Evolutionary conservation across 441 rosid genomes (phyloP).

Genomic region (Gossypium gossypioides): DNA sequence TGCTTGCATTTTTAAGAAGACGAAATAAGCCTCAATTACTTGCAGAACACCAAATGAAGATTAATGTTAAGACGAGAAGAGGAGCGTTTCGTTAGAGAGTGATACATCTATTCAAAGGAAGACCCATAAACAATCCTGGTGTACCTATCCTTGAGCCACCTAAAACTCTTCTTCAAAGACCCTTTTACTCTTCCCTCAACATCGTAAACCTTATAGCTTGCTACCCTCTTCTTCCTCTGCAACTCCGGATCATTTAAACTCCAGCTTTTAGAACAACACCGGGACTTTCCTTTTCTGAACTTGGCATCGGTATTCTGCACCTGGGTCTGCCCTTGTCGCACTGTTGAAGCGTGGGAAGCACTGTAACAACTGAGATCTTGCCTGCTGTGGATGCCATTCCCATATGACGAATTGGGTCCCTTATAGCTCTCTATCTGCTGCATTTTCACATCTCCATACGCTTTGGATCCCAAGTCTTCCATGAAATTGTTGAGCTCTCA

Average conservation of each 20-base stretch:
- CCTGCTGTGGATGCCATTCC: constrained; percentile 23
- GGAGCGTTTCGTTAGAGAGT: not conserved
- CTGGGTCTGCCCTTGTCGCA: constrained; percentile 21
- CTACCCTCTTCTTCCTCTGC: constrained; percentile 66
- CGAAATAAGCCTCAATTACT: not conserved
- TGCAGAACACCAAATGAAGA: not conserved
- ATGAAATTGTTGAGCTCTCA: constrained; percentile 5
- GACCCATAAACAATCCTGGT: constrained; percentile 34
- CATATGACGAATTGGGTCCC: constrained; percentile 6
- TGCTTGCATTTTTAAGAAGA: not conserved
- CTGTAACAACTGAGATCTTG: constrained; percentile 67
- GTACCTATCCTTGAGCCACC: constrained; percentile 52
- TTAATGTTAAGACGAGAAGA: not conserved
- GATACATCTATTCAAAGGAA: not conserved
- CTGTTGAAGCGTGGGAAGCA: constrained; percentile 37
- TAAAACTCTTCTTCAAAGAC: constrained; percentile 50
- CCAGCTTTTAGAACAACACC: constrained; percentile 36
- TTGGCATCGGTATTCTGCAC: constrained; percentile 18
- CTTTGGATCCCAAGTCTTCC: constrained; percentile 50
- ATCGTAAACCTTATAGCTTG: constrained; percentile 52
- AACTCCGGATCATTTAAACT: constrained; percentile 48
- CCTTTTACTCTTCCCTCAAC: constrained; percentile 67
- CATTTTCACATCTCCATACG: constrained; percentile 26
- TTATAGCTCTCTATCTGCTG: constrained; percentile 25
- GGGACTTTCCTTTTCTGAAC: constrained; percentile 41